phyloP scores from a whole-genome alignment of 1,284 basidiomycete genomes.

The Rhodofomes roseus region DNA sequence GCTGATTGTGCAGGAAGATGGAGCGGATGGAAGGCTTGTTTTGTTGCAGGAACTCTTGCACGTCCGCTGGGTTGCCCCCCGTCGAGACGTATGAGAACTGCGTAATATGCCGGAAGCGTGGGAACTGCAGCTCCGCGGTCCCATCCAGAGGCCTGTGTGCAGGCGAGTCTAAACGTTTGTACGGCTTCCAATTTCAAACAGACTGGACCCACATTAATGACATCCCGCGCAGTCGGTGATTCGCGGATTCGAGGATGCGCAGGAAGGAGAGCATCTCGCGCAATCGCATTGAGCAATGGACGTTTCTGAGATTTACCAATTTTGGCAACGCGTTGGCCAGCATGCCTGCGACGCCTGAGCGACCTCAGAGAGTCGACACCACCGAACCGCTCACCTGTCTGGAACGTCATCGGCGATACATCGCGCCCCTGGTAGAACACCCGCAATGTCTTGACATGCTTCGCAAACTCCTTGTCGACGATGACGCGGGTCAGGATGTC shows the following conservation, averaged over 20 bases:
- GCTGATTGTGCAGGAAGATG: constrained; percentile 49
- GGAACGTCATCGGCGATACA: constrained; percentile 55
- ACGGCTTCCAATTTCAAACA: background rate
- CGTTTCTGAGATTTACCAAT: constrained; percentile 51
- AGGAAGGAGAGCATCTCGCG: constrained; percentile 52
- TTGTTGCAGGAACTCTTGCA: constrained; percentile 47
- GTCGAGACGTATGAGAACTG: constrained; percentile 51
- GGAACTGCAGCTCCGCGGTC: constrained; percentile 47
- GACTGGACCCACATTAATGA: constrained; percentile 44
- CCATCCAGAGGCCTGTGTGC: constrained; percentile 44
- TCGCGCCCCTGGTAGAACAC: constrained; percentile 52
- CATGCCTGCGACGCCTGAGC: constrained; percentile 43
- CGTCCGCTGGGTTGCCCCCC: constrained; percentile 32
- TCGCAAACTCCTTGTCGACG: constrained; percentile 54
- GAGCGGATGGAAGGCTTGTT: constrained; percentile 53
- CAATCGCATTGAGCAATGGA: constrained; percentile 56
- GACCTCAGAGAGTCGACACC: background rate
- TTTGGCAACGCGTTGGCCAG: constrained; percentile 64
- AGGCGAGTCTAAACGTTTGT: constrained; percentile 1
- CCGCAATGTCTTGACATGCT: constrained; percentile 51
- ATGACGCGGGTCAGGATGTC: constrained; percentile 68
- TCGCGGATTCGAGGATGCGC: constrained; percentile 45
- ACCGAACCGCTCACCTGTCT: constrained; percentile 43
- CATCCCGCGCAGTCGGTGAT: constrained; percentile 49
- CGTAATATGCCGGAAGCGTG: constrained; percentile 53